Evolutionary conservation across 257 asterid genomes (phyloP), one percentile per base, ranked within the genome.

Genomic region (Coffea canephora): DNA sequence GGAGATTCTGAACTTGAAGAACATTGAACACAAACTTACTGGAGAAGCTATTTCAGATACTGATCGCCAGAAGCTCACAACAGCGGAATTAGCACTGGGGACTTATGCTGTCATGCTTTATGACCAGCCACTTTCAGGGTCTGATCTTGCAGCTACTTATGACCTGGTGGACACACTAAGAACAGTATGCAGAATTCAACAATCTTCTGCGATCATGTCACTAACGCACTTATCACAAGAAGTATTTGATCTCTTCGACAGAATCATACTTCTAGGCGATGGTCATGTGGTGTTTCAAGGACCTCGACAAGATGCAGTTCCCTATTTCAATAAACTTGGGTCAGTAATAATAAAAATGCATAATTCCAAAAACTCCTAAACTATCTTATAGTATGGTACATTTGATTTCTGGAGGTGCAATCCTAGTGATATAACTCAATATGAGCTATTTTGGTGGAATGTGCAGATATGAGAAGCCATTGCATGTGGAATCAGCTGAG

Each of bases 51-150:
- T 76, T 45, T 62, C 79, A 62, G 79, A 76, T 45, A 48, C 48
- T 13, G 79, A 76, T 65, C 16, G 61, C 23, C 79, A 76, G n/a
- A 76, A 76, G 72, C 79, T 76, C 43, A 76, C 79, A 13, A 76
- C 70, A 43, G 79, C 79, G 10, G 79, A 62, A 64, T 62, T 76
- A 62, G 79, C 72, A 41, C 45, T 64, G 25, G 79, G 79, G 36
- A 62, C 62, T 39, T 76, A 64, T 76, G 46, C 79, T 5, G 79
- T 62, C 8, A 76, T 76, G 79, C 79, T 76, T n/a, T 76, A 76
- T 62, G 79, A 76, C 64, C 79, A 76, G 64, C 79, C 79, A 59
- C 72, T 76, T 46, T 62, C 79, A 62, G 79, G 79, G 41, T 76
- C 79, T 61, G 79, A 76, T 62, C 55, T 62, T 45, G 79, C 79